Evolutionary conservation across 1,284 basidiomycete genomes (phyloP), one percentile per base, ranked within the genome.

Genomic region (Cystobasidium sp.): DNA sequence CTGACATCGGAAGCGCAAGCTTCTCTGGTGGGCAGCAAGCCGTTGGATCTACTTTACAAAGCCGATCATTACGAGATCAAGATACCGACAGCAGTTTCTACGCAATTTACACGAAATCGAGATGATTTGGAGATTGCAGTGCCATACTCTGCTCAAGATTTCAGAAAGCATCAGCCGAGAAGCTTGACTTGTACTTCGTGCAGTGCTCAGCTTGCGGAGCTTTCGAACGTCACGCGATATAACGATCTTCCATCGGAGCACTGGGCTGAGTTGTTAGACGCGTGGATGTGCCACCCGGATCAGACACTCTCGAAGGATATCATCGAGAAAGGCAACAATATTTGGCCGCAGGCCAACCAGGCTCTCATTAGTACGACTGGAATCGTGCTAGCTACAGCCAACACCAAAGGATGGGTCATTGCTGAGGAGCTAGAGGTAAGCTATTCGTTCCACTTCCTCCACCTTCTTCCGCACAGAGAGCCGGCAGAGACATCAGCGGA

Each of bases 251-350:
- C 95, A 0, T 94, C 92, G 0, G 93, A 97, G 80, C 90, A 97
- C 79, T 99, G 95, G 95, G 91, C 94, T 74, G 95, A 99, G 82
- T 88, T 98, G 51, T 88, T 98, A 24, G 95, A 98, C 75, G 91
- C 93, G 2, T 98, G 95, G 95, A 95, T 99, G 92, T 98, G 95
- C 80, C 96, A 98, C 82, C 83, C 89, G 22, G 94, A 97, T 80
- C 94, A 96, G 83, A 77, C 80, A 52, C 78, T 94, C 61, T 87
- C 90, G 71, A 89, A 90, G 31, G 86, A 89, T 18, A 86, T 93
- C 4, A 84, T 88, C 58, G 85, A 87, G 76, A 87, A 88, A 77
- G 87, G 88, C 0, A 86, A 86, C 77, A 92, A 90, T 0, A 93
- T 95, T 81, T 93, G 91, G 90, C 94, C 94, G 0, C 83, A 84